Evolutionary conservation across 164 flowering plant genomes (phyloP).

Genomic region (Berberis vulgaris): DNA sequence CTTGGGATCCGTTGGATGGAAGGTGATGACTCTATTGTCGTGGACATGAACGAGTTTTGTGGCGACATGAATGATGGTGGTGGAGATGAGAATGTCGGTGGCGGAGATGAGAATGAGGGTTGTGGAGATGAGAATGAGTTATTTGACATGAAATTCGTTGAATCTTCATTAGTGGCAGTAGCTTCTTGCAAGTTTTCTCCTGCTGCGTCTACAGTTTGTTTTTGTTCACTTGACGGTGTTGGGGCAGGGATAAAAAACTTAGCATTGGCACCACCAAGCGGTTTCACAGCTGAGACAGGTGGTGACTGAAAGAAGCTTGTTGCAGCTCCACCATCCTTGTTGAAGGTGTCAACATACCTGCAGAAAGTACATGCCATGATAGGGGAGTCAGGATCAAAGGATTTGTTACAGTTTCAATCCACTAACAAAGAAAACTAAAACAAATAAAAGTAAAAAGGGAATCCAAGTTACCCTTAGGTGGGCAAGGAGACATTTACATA

Average conservation of each 20-base stretch:
- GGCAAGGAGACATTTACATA: background rate
- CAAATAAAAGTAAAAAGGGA: background rate
- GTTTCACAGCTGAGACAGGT: conserved; percentile 50
- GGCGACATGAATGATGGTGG: background rate
- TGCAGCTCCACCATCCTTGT: conserved; percentile 58
- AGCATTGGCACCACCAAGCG: conserved; percentile 34
- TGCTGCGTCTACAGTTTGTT: conserved; percentile 16
- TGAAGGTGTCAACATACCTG: conserved; percentile 98
- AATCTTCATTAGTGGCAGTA: conserved; percentile 20
- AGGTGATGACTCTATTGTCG: conserved; percentile 15
- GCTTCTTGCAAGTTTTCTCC: conserved; percentile 27
- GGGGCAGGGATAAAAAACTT: conserved; percentile 78
- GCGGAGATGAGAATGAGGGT: background rate
- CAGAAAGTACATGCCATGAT: conserved; percentile 9
- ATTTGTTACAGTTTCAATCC: background rate
- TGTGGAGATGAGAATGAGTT: conserved; percentile 27
- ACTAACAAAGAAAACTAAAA: background rate
- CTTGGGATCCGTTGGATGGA: conserved; percentile 62
- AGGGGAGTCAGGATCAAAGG: background rate
- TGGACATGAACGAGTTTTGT: too few species aligned
- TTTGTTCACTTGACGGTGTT: conserved; percentile 26
- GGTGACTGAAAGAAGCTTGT: conserved; percentile 66
- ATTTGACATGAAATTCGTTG: conserved; percentile 24
- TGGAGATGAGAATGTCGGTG: conserved; percentile 19
- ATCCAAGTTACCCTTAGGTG: background rate